Conservation (phyloP, 1,284 basidiomycete genomes). For the Ustilago crameri region DNA sequence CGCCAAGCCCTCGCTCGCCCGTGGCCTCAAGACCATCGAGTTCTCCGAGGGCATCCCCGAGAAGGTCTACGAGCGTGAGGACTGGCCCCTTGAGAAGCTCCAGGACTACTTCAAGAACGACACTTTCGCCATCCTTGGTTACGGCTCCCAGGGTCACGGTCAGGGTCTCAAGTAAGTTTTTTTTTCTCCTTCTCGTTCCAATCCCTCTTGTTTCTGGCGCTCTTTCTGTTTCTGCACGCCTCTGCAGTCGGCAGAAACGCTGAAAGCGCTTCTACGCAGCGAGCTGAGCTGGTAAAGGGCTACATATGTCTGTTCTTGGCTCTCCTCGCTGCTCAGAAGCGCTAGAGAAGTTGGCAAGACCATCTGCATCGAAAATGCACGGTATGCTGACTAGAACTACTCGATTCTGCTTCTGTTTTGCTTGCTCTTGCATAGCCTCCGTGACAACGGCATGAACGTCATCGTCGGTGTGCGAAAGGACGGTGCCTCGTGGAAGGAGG, state of each 20-base stretch:
- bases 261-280: neutral
- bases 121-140: constrained; percentile 90
- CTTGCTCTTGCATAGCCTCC: constrained; percentile 72
- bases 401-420: neutral
- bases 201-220: neutral
- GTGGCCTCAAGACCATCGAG: constrained; percentile 93
- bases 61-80: constrained; percentile 93
- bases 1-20: constrained; percentile 49
- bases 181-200: neutral
- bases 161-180: constrained; percentile 83
- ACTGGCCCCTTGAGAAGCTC: constrained; percentile 97
- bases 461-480: constrained; percentile 97
- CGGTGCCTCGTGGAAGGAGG: constrained; percentile 96
- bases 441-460: constrained; percentile 98
- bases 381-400: constrained; percentile 10
- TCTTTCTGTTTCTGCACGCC: neutral
- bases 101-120: constrained; percentile 98
- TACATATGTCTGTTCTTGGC: too few species aligned
- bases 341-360: neutral
- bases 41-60: constrained; percentile 89
- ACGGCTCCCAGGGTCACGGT: constrained; percentile 95
- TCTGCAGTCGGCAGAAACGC: neutral
- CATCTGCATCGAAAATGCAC: neutral
- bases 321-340: neutral
- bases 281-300: neutral